Evolutionary conservation across 768 basidiomycete genomes (phyloP).

Genomic region (Obba rivulosa): DNA sequence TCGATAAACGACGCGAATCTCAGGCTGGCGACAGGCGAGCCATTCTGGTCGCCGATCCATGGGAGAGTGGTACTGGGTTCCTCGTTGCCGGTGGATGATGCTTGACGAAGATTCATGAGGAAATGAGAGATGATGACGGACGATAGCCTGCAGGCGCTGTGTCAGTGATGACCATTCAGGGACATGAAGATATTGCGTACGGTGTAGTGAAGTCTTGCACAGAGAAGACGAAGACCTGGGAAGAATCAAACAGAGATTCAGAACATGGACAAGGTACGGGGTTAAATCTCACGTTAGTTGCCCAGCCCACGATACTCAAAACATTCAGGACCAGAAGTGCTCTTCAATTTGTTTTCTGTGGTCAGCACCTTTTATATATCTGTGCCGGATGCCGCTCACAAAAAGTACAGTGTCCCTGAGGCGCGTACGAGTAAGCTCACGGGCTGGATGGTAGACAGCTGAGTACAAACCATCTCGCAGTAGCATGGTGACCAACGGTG

Average conservation of each 20-base stretch:
- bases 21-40: neutral
- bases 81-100: neutral
- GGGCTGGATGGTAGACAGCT: no score
- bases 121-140: slow-evolving; percentile 10
- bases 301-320: slow-evolving; percentile 2
- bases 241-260: no score
- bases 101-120: slow-evolving; percentile 9
- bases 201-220: neutral
- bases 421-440: neutral
- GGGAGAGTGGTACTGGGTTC: neutral
- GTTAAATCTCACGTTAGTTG: slow-evolving; percentile 1
- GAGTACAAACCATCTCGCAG: slow-evolving; percentile 11
- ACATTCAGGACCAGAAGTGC: slow-evolving; percentile 7
- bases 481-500: slow-evolving; percentile 1
- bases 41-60: neutral
- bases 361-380: no score
- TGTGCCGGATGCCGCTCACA: neutral
- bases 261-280: no score
- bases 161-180: neutral
- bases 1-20: slow-evolving; percentile 10
- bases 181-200: neutral
- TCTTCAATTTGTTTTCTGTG: no score
- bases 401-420: slow-evolving; percentile 9
- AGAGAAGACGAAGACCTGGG: neutral
- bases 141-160: neutral